A percentile compares a stretch with the other conserved stretches of the same genome.
phyloP scores from a whole-genome alignment of 1,284 basidiomycete species.

The Malassezia restricta region DNA sequence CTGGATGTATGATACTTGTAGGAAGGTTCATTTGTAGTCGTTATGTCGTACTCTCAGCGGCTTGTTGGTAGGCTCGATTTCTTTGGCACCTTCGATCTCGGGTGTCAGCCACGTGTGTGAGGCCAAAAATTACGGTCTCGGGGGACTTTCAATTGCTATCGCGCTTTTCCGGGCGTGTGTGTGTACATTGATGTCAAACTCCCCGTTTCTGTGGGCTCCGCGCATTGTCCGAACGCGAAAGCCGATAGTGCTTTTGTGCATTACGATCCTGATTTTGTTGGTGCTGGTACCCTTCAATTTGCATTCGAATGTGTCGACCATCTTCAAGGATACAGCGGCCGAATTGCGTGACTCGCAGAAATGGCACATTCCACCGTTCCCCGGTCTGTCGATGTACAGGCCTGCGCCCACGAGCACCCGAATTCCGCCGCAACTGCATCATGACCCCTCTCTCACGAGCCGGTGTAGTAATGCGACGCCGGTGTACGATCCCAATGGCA shows the following conservation, averaged over 20 bases:
- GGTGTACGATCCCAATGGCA: conserved; percentile 24
- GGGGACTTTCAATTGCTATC: not conserved
- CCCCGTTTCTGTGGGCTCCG: not conserved
- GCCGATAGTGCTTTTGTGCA: conserved; percentile 1
- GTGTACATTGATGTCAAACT: not conserved
- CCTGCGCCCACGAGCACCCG: not conserved
- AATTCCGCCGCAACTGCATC: conserved; percentile 22
- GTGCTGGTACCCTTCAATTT: conserved; percentile 13
- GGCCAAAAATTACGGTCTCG: too few species aligned
- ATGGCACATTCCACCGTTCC: not conserved
- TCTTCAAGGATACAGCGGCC: conserved; percentile 7
- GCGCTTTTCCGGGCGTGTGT: not conserved
- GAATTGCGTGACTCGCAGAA: conserved; percentile 5
- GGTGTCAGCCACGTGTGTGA: too few species aligned
- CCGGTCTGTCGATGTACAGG: not conserved
- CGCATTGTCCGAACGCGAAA: conserved; percentile 7
- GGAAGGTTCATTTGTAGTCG: not conserved
- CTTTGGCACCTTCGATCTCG: not conserved
- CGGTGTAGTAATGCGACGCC: conserved; percentile 23
- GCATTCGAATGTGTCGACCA: conserved; percentile 8
- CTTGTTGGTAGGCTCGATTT: not conserved
- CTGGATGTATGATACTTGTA: not conserved
- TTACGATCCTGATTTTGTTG: conserved; percentile 3
- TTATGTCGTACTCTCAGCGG: not conserved
- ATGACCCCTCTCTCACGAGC: conserved; percentile 34